Evolutionary conservation across 140 eudicot genomes (phyloP), one percentile per base, ranked within the genome.

Genomic region (Flaveria floridana): DNA sequence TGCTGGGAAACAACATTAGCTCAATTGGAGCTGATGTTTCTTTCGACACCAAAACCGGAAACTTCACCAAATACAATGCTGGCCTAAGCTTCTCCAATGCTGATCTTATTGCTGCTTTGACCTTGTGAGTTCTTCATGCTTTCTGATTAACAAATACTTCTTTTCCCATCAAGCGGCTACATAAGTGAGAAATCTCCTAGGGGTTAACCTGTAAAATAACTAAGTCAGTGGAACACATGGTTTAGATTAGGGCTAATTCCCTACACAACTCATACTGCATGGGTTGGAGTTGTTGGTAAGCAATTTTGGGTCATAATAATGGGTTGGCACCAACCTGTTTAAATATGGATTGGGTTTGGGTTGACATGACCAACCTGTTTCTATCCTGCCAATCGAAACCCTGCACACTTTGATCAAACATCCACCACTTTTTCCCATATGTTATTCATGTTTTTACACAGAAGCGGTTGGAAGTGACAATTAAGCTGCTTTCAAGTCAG

Each of bases 1-100:
- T 86, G 42, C 9, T 84, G 74, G 91, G 91, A 76, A 86, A 75
- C 12, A 79, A 69, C 64, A 52, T 65, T 28, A 70, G 66, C 34
- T 50, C 91, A 23, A 42, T 86, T 62, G 91, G 91, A 44, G 77
- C 85, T 41, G 88, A 86, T 75, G 81, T 82, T 61, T 81, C 91
- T 19, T 86, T 86, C 74, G 91, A 86, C 78, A 75, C 83, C 52
- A 72, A 77, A 44, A 66, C 86, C 15, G 82, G 85, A 41, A 76
- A 79, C 28, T 81, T 86, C 75, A 86, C 81, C 59, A 86, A 86
- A 71, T 68, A 70, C n/a, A 79, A 86, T 69, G 85, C 88, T 72
- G 91, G 88, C 3, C 39, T 86, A 26, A 86, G 78, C 82, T 81
- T 75, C 82, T 28, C 83, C 76, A 81, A 86, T 68, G 81, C 81